phyloP scores from a whole-genome alignment of 2,329 filamentous ascomycete species.

The Macroventuria anomochaeta region DNA sequence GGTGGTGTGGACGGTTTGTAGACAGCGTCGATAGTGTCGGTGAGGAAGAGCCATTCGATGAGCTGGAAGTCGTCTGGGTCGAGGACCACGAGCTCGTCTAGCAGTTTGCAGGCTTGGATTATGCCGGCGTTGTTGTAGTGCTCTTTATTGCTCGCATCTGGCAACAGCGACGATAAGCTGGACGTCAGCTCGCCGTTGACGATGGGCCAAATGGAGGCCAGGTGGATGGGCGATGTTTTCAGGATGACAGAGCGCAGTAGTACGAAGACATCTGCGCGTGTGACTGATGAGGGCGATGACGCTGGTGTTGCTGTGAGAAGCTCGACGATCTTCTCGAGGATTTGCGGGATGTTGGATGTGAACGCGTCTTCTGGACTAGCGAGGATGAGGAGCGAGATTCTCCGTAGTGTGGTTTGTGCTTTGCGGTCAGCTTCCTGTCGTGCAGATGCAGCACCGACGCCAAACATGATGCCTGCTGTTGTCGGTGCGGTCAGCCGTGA shows the following conservation, averaged over 20 bases:
- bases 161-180: constrained; percentile 76
- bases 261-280: constrained; percentile 88
- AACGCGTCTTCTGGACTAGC: constrained; percentile 80
- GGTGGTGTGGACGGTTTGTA: constrained; percentile 73
- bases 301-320: constrained; percentile 81
- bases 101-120: constrained; percentile 90
- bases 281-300: constrained; percentile 89
- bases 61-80: constrained; percentile 96
- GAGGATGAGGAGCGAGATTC: constrained; percentile 80
- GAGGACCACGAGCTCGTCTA: constrained; percentile 85
- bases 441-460: constrained; percentile 93
- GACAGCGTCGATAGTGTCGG: constrained; percentile 94
- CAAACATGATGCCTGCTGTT: constrained; percentile 95
- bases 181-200: constrained; percentile 85
- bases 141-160: constrained; percentile 71
- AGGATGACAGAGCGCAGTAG: constrained; percentile 82
- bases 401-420: constrained; percentile 86
- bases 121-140: constrained; percentile 78
- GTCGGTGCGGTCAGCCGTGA: constrained; percentile 81
- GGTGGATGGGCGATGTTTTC: constrained; percentile 77
- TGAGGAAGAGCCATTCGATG: constrained; percentile 97
- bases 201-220: constrained; percentile 87
- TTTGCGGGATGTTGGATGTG: constrained; percentile 72
- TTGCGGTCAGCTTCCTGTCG: constrained; percentile 93
- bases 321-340: constrained; percentile 86